Evolutionary conservation across 345 rosid species (phyloP), one percentile per base, ranked within the genome.

Genomic region (Hibiscus syriacus): DNA sequence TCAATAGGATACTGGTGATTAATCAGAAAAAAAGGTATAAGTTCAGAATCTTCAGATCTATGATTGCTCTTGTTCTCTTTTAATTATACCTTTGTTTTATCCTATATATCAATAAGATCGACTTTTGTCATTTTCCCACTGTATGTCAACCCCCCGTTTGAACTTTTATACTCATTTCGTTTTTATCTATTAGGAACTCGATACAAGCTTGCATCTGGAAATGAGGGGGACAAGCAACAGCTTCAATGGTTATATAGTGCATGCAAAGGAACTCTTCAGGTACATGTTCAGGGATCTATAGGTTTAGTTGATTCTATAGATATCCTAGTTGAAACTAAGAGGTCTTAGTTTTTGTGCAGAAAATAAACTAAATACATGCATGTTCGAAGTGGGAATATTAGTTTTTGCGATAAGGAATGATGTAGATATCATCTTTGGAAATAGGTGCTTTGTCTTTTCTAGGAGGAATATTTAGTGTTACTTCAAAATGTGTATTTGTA

Each of bases 191-290:
- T 74, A 83, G 86, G 71, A 74, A 76, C 71, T 34, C 75, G 74
- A 25, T 77, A 76, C 67, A 78, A 67, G 72, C 66, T 83, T 63
- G 78, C 81, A 41, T 77, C 83, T 53, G 72, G 67, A 20, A 62
- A 3, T 34, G 78, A 73, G 59, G 87, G 80, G 43, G 80, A 80
- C 77, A 83, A 80, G 72, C 68, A 62, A 65, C 87, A 79, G 70
- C 72, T 83, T 63, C 81, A 55, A 45, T 48, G 67, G 73, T 63
- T 83, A 64, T 69, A 75, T 68, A 66, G 76, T 69, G 80, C 84
- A 58, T 80, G 87, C 81, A 70, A 74, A 77, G 83, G 83, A 70
- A 75, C 72, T 48, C 34, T 59, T 57, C 81, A 70, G 83, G 87
- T 83, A 69, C 13, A 20, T 10, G 25, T 55, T 63, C 56, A 67